Base-by-base conservation (phyloP, 2,329 filamentous ascomycete species). In the Aspergillus arachidicola region DNA sequence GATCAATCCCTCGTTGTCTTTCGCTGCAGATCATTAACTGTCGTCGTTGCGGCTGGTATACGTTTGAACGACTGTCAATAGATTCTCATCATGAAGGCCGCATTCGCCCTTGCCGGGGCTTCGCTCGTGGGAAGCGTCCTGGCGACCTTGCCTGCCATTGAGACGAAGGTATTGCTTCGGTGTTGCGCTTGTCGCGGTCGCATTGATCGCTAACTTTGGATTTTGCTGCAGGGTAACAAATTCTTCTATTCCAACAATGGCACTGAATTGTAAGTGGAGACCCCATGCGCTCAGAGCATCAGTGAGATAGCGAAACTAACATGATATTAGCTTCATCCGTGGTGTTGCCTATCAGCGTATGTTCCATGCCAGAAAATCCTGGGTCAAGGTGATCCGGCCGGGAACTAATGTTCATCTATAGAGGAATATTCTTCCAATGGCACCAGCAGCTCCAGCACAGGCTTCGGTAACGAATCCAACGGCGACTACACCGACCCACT, bases 321-420 rank as follows among this genome's bases (percentile, higher is more conserved):
- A 45, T 50, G 14, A 7, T n/a, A 3, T 23, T 66, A 87, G 85
- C 82, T 96, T 89, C 85, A 92, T 98, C 79, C 92, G 91, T 80
- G 95, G 95, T 82, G 85, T 99, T 71, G 95, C 95, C 70, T 99
- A 99, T 83, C 95, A 99, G 84, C 88, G 76, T 83, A 79, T 72
- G 77, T 77, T 38, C 9, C 23, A 43, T 28, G 41, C 16, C 21
- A 6, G 19, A 28, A 41, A 50, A 14, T 6, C 32, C 10, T 12
- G 9, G 19, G 36, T 48, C 48, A n/a, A 53, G 21, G 12, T 11
- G 6, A 14, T 21, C 16, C 7, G 28, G 10, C n/a, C 0, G 45
- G 46, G 32, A 54, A 62, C 56, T 68, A 64, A 82, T 78, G 93
- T 82, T 19, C 4, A 11, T 38, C 16, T 26, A 9, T 46, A 69